These are phyloP conservation scores for Beauveria scarabaeidicola DNA, from an alignment of 2,329 filamentous ascomycete genomes.

Conservation along the genomic window DNA sequence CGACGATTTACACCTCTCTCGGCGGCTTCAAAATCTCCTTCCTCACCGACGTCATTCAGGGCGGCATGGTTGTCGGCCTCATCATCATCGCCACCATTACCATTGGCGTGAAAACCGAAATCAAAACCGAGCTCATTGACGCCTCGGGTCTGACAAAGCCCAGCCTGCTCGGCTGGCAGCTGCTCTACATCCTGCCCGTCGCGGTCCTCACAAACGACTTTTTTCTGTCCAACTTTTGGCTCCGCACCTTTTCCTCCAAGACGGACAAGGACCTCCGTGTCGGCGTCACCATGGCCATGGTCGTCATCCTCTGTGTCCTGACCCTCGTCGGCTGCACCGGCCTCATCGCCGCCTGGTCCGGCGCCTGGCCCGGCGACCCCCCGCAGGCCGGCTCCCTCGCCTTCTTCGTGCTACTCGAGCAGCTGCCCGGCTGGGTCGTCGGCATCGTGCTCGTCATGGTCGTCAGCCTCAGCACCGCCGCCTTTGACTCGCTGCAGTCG, in stretches of 20 bases:
- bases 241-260: slow-evolving; percentile 72
- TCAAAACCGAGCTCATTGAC: slow-evolving; percentile 60
- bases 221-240: slow-evolving; percentile 78
- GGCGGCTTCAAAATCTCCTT: slow-evolving; percentile 81
- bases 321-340: slow-evolving; percentile 66
- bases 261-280: slow-evolving; percentile 72
- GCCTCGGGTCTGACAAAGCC: slow-evolving; percentile 60
- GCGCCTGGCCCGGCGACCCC: slow-evolving; percentile 57
- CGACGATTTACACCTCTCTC: slow-evolving; percentile 75
- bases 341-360: slow-evolving; percentile 70
- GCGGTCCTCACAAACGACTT: slow-evolving; percentile 80
- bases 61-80: slow-evolving; percentile 65
- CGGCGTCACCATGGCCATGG: slow-evolving; percentile 60
- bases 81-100: slow-evolving; percentile 69
- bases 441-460: slow-evolving; percentile 76
- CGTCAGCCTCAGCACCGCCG: slow-evolving; percentile 64
- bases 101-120: slow-evolving; percentile 66
- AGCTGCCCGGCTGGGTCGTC: slow-evolving; percentile 72
- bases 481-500: slow-evolving; percentile 73
- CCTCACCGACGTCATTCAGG: slow-evolving; percentile 75
- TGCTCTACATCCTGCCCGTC: slow-evolving; percentile 75
- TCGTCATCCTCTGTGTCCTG: slow-evolving; percentile 58
- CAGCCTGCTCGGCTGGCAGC: slow-evolving; percentile 71
- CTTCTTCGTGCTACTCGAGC: slow-evolving; percentile 66
- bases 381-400: slow-evolving; percentile 54